phyloP scores from a whole-genome alignment of 371 early-diverging fungal species.

The Mucor saturninus region DNA sequence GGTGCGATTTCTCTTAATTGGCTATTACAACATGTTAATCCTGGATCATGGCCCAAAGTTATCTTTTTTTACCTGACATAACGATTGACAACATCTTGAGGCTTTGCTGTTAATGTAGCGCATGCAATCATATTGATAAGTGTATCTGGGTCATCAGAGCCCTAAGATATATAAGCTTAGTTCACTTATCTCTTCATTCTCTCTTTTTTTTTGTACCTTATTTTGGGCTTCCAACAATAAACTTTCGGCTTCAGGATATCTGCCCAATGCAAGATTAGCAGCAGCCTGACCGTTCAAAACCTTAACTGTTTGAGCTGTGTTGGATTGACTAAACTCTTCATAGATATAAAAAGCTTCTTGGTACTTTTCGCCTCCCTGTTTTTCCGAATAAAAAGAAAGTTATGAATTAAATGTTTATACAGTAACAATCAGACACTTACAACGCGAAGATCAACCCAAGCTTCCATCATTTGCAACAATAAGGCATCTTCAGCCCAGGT shows the following conservation, averaged over 20 bases:
- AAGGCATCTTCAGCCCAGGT: conserved; percentile 91
- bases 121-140: conserved; percentile 86
- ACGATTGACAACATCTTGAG: conserved; percentile 66
- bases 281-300: conserved; percentile 87
- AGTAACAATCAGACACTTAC: conserved; percentile 39
- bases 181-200: not conserved
- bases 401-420: not conserved
- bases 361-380: conserved; percentile 78
- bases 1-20: conserved; percentile 85
- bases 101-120: conserved; percentile 70
- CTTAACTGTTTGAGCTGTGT: conserved; percentile 72
- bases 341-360: conserved; percentile 92
- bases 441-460: conserved; percentile 81
- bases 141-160: conserved; percentile 81
- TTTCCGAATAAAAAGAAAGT: not conserved
- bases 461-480: conserved; percentile 91
- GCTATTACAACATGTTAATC: conserved; percentile 39
- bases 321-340: conserved; percentile 89
- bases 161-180: conserved; percentile 40
- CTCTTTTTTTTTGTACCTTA: conserved; percentile 49
- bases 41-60: not conserved
- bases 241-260: conserved; percentile 87
- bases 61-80: conserved; percentile 64
- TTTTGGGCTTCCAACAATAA: conserved; percentile 81
- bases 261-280: conserved; percentile 79